These are phyloP conservation scores for Primulina tabacum DNA, from an alignment of 257 asterid genomes.

Conservation along the genomic window DNA sequence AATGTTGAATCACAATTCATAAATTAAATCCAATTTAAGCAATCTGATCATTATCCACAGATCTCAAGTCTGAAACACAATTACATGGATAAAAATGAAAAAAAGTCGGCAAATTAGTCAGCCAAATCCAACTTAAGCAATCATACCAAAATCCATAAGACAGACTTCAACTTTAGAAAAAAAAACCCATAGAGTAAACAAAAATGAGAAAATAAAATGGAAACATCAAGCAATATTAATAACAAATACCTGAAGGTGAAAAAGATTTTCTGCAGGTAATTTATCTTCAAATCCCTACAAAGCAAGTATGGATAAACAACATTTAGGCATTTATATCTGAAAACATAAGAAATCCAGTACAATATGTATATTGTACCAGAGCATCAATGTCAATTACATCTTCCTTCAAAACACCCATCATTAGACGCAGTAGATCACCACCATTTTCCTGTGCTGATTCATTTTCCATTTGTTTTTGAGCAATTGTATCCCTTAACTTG, in stretches of 20 bases:
- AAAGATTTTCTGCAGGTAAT: slow-evolving; percentile 76
- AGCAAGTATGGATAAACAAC: slow-evolving; percentile 30
- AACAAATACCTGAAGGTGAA: slow-evolving; percentile 85
- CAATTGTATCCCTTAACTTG: slow-evolving; percentile 88
- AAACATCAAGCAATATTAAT: not conserved
- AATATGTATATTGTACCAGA: slow-evolving; percentile 47
- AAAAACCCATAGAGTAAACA: slow-evolving; percentile 6
- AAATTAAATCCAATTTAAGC: slow-evolving; percentile 9
- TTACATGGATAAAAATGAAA: not conserved
- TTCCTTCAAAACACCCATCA: slow-evolving; percentile 94
- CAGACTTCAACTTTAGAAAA: not conserved
- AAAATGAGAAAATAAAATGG: not conserved
- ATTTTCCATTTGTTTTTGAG: slow-evolving; percentile 78
- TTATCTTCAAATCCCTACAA: slow-evolving; percentile 89
- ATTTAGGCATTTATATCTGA: slow-evolving; percentile 16
- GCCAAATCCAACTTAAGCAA: no score
- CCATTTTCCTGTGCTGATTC: slow-evolving; percentile 75
- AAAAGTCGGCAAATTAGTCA: no score
- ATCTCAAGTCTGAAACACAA: slow-evolving; percentile 16
- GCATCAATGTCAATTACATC: slow-evolving; percentile 85
- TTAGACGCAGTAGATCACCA: slow-evolving; percentile 75
- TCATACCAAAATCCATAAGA: not conserved
- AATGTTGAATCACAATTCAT: slow-evolving; percentile 6
- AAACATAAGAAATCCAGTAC: slow-evolving; percentile 24
- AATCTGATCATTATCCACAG: slow-evolving; percentile 18